phyloP scores from a whole-genome alignment of 345 rosid genomes.

The Lepidium aucheri region DNA sequence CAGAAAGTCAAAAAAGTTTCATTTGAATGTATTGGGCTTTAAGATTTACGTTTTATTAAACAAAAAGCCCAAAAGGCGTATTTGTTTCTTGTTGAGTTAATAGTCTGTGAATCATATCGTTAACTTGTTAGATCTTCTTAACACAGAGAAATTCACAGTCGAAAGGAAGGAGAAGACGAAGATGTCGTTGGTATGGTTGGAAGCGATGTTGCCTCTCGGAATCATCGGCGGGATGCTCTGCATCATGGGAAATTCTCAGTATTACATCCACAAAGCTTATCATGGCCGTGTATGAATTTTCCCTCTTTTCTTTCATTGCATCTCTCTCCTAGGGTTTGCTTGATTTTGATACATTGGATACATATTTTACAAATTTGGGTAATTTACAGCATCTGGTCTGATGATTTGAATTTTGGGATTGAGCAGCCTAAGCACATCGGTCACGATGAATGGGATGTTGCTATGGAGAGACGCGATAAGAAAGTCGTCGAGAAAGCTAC shows the following conservation, averaged over 20 bases:
- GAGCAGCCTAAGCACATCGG: constrained; percentile 89
- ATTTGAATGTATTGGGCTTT: constrained; percentile 3
- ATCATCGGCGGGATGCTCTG: constrained; percentile 94
- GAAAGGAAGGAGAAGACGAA: not conserved
- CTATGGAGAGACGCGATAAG: constrained; percentile 94
- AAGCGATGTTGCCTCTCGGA: constrained; percentile 83
- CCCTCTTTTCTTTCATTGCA: not conserved
- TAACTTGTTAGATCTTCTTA: not conserved
- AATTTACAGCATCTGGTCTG: not conserved
- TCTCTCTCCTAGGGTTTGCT: not conserved
- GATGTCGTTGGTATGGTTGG: constrained; percentile 67
- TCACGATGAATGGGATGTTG: constrained; percentile 85
- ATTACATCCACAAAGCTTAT: constrained; percentile 76
- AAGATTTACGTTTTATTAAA: not conserved
- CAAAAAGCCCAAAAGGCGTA: not conserved
- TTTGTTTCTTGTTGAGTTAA: not conserved
- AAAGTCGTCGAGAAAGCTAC: constrained; percentile 54
- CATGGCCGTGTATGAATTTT: constrained; percentile 62
- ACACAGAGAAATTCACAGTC: not conserved
- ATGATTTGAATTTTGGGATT: constrained; percentile 4
- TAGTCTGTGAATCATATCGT: not conserved
- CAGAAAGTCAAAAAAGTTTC: not conserved
- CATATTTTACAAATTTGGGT: not conserved
- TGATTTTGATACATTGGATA: constrained; percentile 4
- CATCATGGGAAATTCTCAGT: constrained; percentile 80